Evolutionary conservation across 345 rosid genomes (phyloP).

Genomic region (Heritiera littoralis): DNA sequence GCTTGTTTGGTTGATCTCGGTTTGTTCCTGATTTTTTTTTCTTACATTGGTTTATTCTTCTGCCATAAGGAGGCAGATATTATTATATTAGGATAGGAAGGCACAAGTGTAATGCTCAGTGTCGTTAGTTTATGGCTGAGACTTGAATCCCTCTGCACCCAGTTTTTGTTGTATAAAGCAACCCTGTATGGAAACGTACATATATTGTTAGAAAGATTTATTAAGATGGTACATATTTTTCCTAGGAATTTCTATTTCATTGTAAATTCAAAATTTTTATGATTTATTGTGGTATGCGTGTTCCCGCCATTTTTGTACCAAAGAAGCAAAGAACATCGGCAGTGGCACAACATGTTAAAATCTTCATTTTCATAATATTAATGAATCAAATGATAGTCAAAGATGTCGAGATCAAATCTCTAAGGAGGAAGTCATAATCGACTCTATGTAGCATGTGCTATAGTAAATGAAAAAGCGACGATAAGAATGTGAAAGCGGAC

Average conservation of each 20-base stretch:
- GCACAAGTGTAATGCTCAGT: slow-evolving; percentile 15
- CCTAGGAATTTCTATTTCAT: not conserved
- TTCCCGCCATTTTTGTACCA: too few species aligned
- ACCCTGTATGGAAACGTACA: slow-evolving; percentile 9
- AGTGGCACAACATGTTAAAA: too few species aligned
- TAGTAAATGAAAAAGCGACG: not conserved
- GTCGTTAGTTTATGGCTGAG: slow-evolving; percentile 38
- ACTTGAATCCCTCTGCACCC: slow-evolving; percentile 33
- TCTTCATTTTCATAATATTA: not conserved
- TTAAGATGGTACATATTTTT: not conserved
- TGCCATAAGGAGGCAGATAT: slow-evolving; percentile 29
- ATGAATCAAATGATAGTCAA: not conserved
- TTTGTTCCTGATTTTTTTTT: slow-evolving; percentile 11
- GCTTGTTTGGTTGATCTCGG: slow-evolving; percentile 22
- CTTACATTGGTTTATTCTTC: slow-evolving; percentile 19
- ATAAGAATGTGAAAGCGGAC: not conserved
- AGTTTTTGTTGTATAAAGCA: slow-evolving; percentile 39
- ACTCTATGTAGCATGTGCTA: not conserved
- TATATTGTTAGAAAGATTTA: slow-evolving; percentile 23
- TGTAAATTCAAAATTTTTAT: not conserved
- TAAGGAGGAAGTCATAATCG: not conserved
- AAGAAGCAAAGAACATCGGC: too few species aligned
- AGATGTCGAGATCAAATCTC: too few species aligned
- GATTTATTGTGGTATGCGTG: too few species aligned
- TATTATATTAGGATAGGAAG: slow-evolving; percentile 19